phyloP scores from a whole-genome alignment of 768 basidiomycete genomes.

The Asterophora lycoperdoides region DNA sequence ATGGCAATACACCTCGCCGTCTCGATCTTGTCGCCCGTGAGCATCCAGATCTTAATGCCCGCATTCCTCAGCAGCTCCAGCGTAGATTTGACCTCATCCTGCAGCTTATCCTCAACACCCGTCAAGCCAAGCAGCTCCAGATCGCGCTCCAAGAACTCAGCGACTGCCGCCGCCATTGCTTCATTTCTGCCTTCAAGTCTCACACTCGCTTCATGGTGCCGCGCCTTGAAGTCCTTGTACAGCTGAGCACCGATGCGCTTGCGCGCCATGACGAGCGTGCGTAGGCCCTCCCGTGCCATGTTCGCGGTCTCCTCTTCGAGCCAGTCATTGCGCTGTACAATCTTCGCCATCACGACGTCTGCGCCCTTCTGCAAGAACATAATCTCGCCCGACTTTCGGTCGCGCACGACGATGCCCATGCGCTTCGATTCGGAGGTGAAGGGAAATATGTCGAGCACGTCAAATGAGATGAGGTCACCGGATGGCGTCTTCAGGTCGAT shows the following conservation, averaged over 20 bases:
- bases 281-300: conserved; percentile 94
- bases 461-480: conserved; percentile 63
- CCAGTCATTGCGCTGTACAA: conserved; percentile 98
- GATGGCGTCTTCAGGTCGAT: conserved; percentile 78
- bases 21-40: conserved; percentile 99
- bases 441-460: conserved; percentile 92
- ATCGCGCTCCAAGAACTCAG: conserved; percentile 78
- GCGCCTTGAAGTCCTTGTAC: conserved; percentile 69
- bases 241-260: conserved; percentile 67
- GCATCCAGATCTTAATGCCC: conserved; percentile 99
- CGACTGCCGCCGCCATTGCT: conserved; percentile 71
- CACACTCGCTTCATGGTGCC: conserved; percentile 76
- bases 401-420: conserved; percentile 96
- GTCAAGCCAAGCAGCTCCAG: conserved; percentile 91
- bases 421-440: conserved; percentile 99
- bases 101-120: conserved; percentile 98
- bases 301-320: conserved; percentile 97
- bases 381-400: conserved; percentile 69
- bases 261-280: conserved; percentile 89
- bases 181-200: conserved; percentile 76
- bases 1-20: conserved; percentile 98
- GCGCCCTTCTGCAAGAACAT: conserved; percentile 95
- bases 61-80: conserved; percentile 92
- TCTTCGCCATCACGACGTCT: conserved; percentile 94
- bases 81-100: conserved; percentile 94